A percentile compares a stretch with the other conserved stretches of the same genome.
These are phyloP conservation scores for Microglena sp. DNA, from an alignment of 139 green algal genomes.

Conservation along the genomic window DNA sequence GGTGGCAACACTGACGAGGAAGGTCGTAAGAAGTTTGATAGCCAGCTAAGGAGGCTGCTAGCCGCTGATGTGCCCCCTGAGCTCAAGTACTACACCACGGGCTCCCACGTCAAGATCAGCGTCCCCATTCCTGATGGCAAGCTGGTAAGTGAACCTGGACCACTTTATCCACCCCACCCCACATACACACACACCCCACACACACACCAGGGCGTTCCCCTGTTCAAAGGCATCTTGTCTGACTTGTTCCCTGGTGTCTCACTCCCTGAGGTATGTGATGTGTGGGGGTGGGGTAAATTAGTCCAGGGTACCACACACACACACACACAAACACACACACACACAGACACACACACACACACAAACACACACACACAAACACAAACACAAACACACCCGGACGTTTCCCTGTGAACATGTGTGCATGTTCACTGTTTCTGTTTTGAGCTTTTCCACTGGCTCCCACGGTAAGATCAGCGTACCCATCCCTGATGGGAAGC, in stretches of 20 bases:
- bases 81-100: conserved; percentile 21
- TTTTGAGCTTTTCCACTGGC: no score
- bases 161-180: neutral
- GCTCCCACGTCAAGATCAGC: conserved; percentile 22
- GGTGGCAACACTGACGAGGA: conserved; percentile 52
- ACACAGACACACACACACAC: no score
- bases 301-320: no score
- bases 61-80: conserved; percentile 31
- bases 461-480: conserved; percentile 24
- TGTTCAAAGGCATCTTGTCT: conserved; percentile 58
- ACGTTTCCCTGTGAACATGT: no score
- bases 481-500: conserved; percentile 36
- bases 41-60: conserved; percentile 41
- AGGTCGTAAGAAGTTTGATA: conserved; percentile 21
- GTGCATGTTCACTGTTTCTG: no score
- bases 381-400: no score
- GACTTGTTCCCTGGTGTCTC: conserved; percentile 59
- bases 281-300: no score
- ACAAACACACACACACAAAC: no score
- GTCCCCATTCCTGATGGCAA: conserved; percentile 38
- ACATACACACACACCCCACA: no score
- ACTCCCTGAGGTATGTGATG: conserved; percentile 42
- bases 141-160: conserved; percentile 14
- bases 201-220: conserved; percentile 67
- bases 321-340: no score